These are phyloP conservation scores for Candida boleticola DNA, from an alignment of 805 yeast species.

Conservation along the genomic window DNA sequence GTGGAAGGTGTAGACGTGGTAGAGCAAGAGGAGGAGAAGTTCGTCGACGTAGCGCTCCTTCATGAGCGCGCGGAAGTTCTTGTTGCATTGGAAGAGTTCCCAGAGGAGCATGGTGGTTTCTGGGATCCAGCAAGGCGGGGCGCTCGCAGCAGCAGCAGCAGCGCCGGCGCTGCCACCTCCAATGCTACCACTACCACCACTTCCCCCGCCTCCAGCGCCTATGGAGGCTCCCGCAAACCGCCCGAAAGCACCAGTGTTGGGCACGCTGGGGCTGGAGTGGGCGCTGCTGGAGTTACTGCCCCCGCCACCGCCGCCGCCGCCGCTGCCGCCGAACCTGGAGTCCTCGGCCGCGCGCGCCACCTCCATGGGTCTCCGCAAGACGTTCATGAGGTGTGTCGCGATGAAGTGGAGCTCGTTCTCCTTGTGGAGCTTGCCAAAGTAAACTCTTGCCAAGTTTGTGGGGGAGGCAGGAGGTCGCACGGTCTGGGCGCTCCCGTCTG, in stretches of 20 bases:
- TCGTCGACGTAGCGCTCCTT: conserved; percentile 49
- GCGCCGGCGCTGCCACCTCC: conserved; percentile 2
- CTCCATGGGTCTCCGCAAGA: conserved; percentile 47
- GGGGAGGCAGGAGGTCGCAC: too few species aligned
- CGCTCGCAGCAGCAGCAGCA: conserved; percentile 6
- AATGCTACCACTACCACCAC: background rate
- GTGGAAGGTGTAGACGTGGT: conserved; percentile 53
- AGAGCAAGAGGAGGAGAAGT: conserved; percentile 52
- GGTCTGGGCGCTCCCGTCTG: too few species aligned
- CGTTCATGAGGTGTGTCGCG: conserved; percentile 44
- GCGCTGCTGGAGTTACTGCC: background rate
- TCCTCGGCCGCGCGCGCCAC: conserved; percentile 6
- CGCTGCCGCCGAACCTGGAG: background rate
- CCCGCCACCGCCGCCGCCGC: background rate
- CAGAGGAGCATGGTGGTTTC: conserved; percentile 67
- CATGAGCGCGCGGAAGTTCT: conserved; percentile 42
- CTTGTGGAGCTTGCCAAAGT: conserved; percentile 52
- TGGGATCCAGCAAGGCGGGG: conserved; percentile 45
- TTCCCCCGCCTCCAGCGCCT: conserved; percentile 4
- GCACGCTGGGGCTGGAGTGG: background rate
- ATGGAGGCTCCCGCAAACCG: conserved; percentile 1
- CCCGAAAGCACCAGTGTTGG: background rate
- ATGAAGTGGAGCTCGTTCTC: conserved; percentile 54
- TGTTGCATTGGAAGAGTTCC: conserved; percentile 77
- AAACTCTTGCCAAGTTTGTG: conserved; percentile 47